Evolutionary conservation across 1,284 basidiomycete genomes (phyloP).

Genomic region (Ceratobasidium sp.): DNA sequence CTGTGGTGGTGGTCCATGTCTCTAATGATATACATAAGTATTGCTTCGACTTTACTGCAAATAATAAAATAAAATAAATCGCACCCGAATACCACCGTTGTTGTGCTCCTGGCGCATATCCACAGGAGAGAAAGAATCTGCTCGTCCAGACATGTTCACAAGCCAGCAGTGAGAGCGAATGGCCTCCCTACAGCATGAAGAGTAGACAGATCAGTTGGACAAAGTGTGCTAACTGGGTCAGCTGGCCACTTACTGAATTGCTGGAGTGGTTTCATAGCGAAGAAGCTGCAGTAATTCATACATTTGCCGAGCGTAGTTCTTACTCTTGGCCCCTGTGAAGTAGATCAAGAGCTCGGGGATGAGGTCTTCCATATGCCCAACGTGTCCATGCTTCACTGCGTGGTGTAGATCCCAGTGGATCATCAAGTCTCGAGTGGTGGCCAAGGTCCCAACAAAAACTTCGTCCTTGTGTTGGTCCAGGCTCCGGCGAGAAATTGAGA

Average conservation of each 20-base stretch:
- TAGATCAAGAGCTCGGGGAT: slow-evolving; percentile 3
- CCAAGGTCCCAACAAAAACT: neutral
- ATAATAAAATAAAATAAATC: too few relatives aligned
- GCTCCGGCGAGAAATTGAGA: neutral
- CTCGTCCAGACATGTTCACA: neutral
- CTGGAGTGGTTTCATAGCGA: neutral
- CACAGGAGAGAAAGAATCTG: slow-evolving; percentile 2
- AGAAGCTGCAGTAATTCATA: slow-evolving; percentile 10
- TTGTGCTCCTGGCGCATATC: slow-evolving; percentile 15
- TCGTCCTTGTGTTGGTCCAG: slow-evolving; percentile 1
- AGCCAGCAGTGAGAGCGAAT: neutral
- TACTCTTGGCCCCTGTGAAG: neutral
- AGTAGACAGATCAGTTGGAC: neutral
- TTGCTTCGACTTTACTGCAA: too few relatives aligned
- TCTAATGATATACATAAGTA: too few relatives aligned
- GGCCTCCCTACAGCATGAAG: neutral
- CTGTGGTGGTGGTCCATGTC: neutral
- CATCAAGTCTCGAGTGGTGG: neutral
- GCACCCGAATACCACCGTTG: neutral
- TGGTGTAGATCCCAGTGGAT: neutral
- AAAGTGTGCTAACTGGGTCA: too few relatives aligned
- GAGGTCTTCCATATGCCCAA: slow-evolving; percentile 11
- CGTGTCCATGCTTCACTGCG: neutral
- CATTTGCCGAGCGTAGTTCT: slow-evolving; percentile 19
- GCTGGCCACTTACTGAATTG: neutral